Conservation (phyloP, 371 early-diverging fungal genomes). For the Haplosporangium sp. region DNA sequence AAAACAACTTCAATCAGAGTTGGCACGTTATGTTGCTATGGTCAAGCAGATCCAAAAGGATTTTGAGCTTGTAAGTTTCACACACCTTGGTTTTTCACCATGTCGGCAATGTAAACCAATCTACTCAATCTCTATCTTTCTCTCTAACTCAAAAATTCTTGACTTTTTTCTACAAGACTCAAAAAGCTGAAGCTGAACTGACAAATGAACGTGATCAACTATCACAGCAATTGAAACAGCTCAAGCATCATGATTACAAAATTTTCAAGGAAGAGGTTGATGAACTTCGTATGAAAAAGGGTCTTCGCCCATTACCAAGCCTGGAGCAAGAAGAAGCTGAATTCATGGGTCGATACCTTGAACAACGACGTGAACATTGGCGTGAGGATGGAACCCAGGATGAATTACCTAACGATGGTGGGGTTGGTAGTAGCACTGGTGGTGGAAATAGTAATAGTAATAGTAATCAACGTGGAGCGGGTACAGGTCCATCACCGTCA, state of each 20-base stretch:
- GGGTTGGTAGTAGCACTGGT: not conserved
- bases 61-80: constrained; percentile 32
- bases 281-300: constrained; percentile 30
- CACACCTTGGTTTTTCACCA: too few species aligned
- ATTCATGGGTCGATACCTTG: constrained; percentile 45
- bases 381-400: constrained; percentile 32
- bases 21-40: constrained; percentile 35
- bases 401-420: not conserved
- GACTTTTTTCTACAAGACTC: constrained; percentile 10
- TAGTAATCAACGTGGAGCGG: not conserved
- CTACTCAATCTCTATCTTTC: not conserved
- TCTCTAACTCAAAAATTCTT: not conserved
- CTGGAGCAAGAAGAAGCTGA: constrained; percentile 51
- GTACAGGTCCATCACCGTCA: not conserved
- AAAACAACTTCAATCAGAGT: constrained; percentile 35
- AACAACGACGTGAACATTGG: constrained; percentile 50
- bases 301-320: constrained; percentile 32
- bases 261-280: constrained; percentile 49
- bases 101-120: too few species aligned
- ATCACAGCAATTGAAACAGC: constrained; percentile 29
- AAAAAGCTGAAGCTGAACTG: constrained; percentile 36
- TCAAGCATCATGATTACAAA: constrained; percentile 41
- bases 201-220: constrained; percentile 50
- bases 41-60: constrained; percentile 47
- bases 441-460: not conserved